Percentiles rank a stretch among this genome's conserved stretches.
phyloP scores from a whole-genome alignment of 495 filamentous ascomycete genomes.

The Aspergillus asperescens region DNA sequence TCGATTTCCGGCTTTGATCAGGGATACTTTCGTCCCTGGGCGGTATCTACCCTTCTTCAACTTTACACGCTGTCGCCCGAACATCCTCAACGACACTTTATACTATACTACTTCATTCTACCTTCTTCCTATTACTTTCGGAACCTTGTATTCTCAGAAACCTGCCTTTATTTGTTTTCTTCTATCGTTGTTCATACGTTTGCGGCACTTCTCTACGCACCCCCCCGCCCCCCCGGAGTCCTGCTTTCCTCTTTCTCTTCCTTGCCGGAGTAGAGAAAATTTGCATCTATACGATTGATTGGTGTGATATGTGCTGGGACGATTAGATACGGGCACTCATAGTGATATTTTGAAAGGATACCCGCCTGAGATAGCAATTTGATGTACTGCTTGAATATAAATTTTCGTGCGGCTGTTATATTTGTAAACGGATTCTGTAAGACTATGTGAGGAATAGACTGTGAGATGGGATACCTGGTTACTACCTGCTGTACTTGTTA shows the following conservation, averaged over 20 bases:
- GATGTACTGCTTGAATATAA: neutral
- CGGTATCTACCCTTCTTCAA: slow-evolving; percentile 1
- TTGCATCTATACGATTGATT: neutral
- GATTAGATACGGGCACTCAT: neutral
- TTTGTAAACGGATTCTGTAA: too few species aligned
- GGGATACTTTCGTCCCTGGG: slow-evolving; percentile 15
- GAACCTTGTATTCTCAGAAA: slow-evolving; percentile 7
- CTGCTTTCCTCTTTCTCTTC: neutral
- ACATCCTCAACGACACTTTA: neutral
- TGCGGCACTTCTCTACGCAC: neutral
- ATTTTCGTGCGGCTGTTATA: too few species aligned
- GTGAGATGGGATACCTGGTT: too few species aligned
- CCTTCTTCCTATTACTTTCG: slow-evolving; percentile 4
- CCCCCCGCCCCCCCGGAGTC: neutral
- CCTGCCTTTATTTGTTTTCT: neutral
- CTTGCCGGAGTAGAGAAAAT: slow-evolving; percentile 3
- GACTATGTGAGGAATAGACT: too few species aligned
- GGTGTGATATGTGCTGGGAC: neutral
- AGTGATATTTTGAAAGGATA: slow-evolving; percentile 8
- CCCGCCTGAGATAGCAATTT: slow-evolving; percentile 2
- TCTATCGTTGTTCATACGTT: neutral
- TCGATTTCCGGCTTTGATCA: slow-evolving; percentile 22
- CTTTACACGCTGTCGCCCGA: slow-evolving; percentile 13
- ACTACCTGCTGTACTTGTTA: too few species aligned
- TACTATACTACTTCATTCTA: neutral